Conservation (phyloP, 2,329 filamentous ascomycete species). For the Aspergillus novofumigatus region DNA sequence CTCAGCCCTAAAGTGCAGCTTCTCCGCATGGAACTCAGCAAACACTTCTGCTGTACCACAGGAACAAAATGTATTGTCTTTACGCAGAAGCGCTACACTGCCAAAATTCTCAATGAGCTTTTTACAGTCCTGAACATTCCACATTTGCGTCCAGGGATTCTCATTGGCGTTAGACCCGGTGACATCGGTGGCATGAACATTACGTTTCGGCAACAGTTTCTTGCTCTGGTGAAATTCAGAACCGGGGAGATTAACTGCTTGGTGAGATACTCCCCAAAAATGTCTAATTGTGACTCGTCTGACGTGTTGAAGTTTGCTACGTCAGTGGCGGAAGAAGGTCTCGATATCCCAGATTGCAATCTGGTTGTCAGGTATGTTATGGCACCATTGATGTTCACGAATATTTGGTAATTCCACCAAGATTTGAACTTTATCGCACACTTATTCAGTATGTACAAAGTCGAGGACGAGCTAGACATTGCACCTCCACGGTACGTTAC, state of each 20-base stretch:
- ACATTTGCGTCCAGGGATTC: conserved; percentile 56
- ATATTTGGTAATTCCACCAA: conserved; percentile 19
- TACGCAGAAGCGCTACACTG: conserved; percentile 73
- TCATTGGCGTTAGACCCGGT: conserved; percentile 59
- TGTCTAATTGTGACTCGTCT: conserved; percentile 6
- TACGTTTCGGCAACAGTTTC: conserved; percentile 69
- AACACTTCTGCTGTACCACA: conserved; percentile 57
- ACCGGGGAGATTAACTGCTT: conserved; percentile 57
- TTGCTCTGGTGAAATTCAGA: conserved; percentile 64
- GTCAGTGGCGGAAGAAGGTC: conserved; percentile 62
- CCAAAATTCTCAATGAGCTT: conserved; percentile 65
- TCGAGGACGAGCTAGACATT: conserved; percentile 75
- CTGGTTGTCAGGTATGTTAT: conserved; percentile 49
- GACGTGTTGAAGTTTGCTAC: conserved; percentile 51
- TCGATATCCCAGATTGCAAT: conserved; percentile 64
- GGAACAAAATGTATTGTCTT: conserved; percentile 80
- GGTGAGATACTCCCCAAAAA: conserved; percentile 15
- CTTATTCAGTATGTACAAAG: conserved; percentile 96
- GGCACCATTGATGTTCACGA: background rate
- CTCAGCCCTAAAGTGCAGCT: conserved; percentile 70
- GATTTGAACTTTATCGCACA: conserved; percentile 84
- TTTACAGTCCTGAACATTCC: conserved; percentile 57
- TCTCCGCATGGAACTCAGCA: conserved; percentile 57
- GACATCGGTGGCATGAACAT: conserved; percentile 56
- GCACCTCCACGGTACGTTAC: conserved; percentile 57